Percentiles rank a stretch among this genome's conserved stretches.
phyloP scores from a whole-genome alignment of 108 stramenopile species.

The Skeletonema marinoi region DNA sequence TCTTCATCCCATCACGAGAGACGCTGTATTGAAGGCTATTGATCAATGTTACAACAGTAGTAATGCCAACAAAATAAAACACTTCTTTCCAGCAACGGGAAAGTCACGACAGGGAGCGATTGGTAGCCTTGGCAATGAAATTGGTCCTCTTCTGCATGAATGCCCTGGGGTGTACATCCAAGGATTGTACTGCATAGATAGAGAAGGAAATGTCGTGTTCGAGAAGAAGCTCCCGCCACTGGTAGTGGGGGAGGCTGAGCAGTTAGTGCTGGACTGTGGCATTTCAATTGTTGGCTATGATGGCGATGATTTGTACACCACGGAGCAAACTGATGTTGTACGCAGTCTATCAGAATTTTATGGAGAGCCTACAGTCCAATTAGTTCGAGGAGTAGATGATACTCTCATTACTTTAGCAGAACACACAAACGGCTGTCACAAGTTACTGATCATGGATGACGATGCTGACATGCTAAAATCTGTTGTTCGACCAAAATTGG shows the following conservation, averaged over 20 bases:
- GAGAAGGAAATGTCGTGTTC: conserved; percentile 79
- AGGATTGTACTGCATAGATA: conserved; percentile 86
- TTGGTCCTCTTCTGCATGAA: conserved; percentile 32
- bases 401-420: conserved; percentile 30
- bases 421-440: conserved; percentile 71
- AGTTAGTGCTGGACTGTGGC: conserved; percentile 57
- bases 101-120: conserved; percentile 81
- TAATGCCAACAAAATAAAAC: conserved; percentile 19
- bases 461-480: conserved; percentile 58
- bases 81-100: conserved; percentile 89
- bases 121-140: conserved; percentile 53
- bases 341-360: conserved; percentile 69
- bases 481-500: conserved; percentile 67
- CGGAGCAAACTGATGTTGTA: conserved; percentile 55
- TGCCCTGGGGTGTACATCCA: conserved; percentile 64
- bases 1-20: conserved; percentile 69
- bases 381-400: conserved; percentile 17
- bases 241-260: conserved; percentile 67
- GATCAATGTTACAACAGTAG: conserved; percentile 21
- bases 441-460: conserved; percentile 80
- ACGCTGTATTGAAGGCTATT: conserved; percentile 61
- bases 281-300: conserved; percentile 85
- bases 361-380: conserved; percentile 74
- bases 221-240: conserved; percentile 68
- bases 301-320: conserved; percentile 81